A percentile compares a stretch with the other conserved stretches of the same genome.
Evolutionary conservation across 176 grass and related monocot species (phyloP).

Genomic region (Microstegium vimineum): DNA sequence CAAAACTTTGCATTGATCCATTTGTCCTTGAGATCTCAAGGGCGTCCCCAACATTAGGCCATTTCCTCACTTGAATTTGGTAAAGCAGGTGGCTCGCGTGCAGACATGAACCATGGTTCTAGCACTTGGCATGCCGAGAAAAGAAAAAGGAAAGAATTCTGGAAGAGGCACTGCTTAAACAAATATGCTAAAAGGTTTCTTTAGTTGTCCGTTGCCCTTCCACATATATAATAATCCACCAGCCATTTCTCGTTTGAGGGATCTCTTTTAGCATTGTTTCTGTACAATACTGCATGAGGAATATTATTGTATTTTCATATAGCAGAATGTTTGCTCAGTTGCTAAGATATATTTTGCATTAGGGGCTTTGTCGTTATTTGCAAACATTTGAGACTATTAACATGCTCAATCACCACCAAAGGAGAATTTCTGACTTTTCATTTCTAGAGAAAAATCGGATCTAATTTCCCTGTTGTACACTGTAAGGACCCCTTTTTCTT

Average conservation of each 20-base stretch:
- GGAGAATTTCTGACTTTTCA: neutral
- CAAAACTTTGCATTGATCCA: slow-evolving; percentile 12
- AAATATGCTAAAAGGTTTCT: slow-evolving; percentile 7
- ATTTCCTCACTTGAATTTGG: slow-evolving; percentile 13
- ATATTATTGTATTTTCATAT: neutral
- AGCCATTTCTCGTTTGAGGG: neutral
- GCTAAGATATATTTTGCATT: neutral
- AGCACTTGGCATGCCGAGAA: slow-evolving; percentile 8
- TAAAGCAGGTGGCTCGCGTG: neutral
- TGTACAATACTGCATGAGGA: neutral
- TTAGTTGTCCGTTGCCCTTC: neutral
- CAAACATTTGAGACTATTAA: neutral
- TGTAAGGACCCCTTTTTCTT: neutral
- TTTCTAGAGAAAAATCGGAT: neutral
- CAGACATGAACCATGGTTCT: slow-evolving; percentile 12
- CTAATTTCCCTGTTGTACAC: neutral
- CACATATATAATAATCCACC: neutral
- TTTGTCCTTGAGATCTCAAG: slow-evolving; percentile 4
- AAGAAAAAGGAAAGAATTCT: slow-evolving; percentile 30
- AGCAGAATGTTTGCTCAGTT: neutral
- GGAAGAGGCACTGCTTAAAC: slow-evolving; percentile 1
- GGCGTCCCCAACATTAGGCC: neutral
- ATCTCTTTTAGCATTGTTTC: neutral
- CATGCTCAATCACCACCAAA: neutral
- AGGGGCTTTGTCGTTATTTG: neutral